Percentiles rank a stretch among this genome's conserved stretches.
phyloP scores from a whole-genome alignment of 2,329 filamentous ascomycete species.

The Zasmidium angulare region DNA sequence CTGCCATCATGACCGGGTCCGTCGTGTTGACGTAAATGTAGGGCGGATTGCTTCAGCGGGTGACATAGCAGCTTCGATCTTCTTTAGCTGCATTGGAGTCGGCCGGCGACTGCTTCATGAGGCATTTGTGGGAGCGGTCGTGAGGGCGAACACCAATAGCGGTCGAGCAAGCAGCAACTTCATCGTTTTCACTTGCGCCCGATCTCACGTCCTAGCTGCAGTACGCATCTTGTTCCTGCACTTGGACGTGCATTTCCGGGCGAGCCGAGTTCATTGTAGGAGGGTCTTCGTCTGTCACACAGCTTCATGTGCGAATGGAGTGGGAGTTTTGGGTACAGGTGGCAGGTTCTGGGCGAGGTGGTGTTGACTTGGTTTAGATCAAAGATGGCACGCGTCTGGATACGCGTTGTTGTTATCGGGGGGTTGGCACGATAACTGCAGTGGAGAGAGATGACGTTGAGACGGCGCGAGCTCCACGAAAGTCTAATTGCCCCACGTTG shows the following conservation, averaged over 20 bases:
- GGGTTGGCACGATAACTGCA: no score
- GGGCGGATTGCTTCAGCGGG: background rate
- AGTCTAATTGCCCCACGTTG: no score
- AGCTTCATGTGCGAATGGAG: background rate
- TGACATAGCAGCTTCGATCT: background rate
- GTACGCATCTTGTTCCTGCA: no score
- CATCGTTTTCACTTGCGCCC: background rate
- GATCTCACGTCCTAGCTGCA: background rate
- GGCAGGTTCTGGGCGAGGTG: no score
- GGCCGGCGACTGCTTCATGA: background rate
- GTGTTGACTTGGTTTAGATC: no score
- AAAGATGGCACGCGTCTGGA: no score
- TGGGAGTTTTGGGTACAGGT: background rate
- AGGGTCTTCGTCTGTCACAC: background rate
- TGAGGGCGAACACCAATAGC: background rate
- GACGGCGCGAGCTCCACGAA: no score
- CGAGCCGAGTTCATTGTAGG: background rate
- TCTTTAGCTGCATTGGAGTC: background rate
- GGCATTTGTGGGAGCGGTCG: background rate
- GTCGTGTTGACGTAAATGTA: background rate
- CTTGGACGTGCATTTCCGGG: background rate
- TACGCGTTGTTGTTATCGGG: no score
- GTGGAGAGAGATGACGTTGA: no score
- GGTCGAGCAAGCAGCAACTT: background rate
- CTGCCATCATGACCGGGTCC: background rate